A percentile compares a stretch with the other conserved stretches of the same genome.
phyloP scores from a whole-genome alignment of 345 rosid genomes.

The Cardiospermum halicacabum region DNA sequence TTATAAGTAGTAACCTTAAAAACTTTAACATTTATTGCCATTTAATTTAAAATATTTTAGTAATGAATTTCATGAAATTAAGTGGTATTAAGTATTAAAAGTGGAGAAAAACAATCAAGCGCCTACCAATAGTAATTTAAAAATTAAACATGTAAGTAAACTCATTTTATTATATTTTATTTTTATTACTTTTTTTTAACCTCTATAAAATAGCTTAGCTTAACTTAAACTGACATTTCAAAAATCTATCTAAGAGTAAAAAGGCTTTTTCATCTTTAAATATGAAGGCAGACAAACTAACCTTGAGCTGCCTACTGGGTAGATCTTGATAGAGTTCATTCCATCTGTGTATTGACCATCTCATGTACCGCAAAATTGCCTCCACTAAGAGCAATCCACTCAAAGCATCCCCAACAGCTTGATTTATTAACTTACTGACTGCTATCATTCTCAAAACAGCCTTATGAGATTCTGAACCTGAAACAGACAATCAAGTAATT shows the following conservation, averaged over 20 bases:
- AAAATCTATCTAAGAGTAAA: no score
- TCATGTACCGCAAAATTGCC: constrained; percentile 64
- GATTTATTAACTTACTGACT: constrained; percentile 79
- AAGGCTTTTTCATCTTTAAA: neutral
- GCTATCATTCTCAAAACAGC: constrained; percentile 77
- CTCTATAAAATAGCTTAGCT: neutral
- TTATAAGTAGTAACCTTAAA: no score
- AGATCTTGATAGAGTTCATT: constrained; percentile 75
- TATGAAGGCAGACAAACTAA: constrained; percentile 17
- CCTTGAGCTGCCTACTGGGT: constrained; percentile 91
- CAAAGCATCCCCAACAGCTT: constrained; percentile 95
- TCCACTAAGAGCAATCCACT: constrained; percentile 89
- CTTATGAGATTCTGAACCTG: constrained; percentile 69
- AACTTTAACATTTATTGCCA: no score
- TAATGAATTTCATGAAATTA: no score
- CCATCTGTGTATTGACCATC: constrained; percentile 85
- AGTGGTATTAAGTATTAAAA: no score
- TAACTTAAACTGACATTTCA: neutral
- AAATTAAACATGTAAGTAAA: no score
- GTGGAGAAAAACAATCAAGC: no score
- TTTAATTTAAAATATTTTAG: no score
- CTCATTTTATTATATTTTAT: no score
- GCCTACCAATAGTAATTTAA: no score
- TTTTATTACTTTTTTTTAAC: no score
- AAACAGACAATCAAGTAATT: constrained; percentile 10